Base-by-base conservation (phyloP, 257 asterid genomes). In the Pogostemon cablin region DNA sequence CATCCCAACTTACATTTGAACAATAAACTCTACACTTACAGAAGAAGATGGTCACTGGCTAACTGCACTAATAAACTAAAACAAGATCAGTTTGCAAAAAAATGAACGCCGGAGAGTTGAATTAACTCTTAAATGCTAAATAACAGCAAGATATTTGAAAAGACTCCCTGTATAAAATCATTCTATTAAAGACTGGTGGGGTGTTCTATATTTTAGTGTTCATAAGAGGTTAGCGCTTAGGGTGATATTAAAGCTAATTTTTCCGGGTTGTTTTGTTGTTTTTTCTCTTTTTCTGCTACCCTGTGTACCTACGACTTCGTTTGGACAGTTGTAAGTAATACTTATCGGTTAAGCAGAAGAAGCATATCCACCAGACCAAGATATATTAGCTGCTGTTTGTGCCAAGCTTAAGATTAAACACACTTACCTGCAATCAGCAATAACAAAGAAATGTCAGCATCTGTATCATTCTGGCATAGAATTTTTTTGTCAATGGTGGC, bases 351-450 rank as follows among this genome's bases (percentile, higher is more conserved):
- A 35, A 49, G 4, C 38, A 5, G 53, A 39, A 40, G 7, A 67
- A 52, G 72, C 63, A 67, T 53, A 40, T 67, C 62, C 49, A 53
- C 71, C 47, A 65, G 10, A 34, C 10, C 7, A 53, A 7, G 6
- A 43, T 25, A 64, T 57, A 64, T 20, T 20, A 10, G 25, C 55
- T 44, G 69, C 42, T 44, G 57, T 66, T 37, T 4, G 12, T 53
- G 52, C 38, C 40, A 7, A 38, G 63, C 50, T 12, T 67, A 9
- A 67, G 62, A 44, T 40, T 4, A 59, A 5, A 55, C 35, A 34
- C 52, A 39, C 35, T 39, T 47, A 47, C 68, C 62, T 71, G 68
- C 62, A 59, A 59, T n/a, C 11, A 41, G 4, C 55, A 60, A 60
- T 20, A 71, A 15, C 58, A 17, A 35, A 12, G 15, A 42, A 55